Base-by-base conservation (phyloP, 345 rosid species). In the Salix suchowensis region DNA sequence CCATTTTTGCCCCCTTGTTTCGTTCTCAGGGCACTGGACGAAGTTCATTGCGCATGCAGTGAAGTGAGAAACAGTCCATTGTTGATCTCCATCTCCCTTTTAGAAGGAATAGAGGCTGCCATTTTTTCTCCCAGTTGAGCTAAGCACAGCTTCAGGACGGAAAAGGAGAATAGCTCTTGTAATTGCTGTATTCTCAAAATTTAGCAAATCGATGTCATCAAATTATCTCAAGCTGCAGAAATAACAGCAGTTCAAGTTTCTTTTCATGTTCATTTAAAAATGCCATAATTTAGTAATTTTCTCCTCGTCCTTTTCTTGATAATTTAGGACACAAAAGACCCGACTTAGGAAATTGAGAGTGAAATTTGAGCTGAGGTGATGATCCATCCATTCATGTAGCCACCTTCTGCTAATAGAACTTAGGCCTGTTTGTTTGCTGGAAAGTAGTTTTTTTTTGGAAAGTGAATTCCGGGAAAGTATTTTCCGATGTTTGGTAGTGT, bases 161-260 rank as follows among this genome's bases (percentile, higher is more conserved):
- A 36, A 30, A 62, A 32, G 32, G 48, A 58, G 69, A 58, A 65
- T 37, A 42, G 69, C 42, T 77, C 69, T 34, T 72, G 50, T 42
- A 34, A 23, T 24, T 58, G 77, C 5, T 80, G 78, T 71, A 54
- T 69, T 81, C 66, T 26, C 65, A 30, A 36, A 23, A 70, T 75
- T 30, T 66, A 70, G 72, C 28, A 58, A 58, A 10, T 58, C 71
- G 37, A 21, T 74, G 67, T 74, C 52, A 65, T 21, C 40, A 62
- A 65, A 65, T 69, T 61, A 83, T 79, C 75, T 70, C 64, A 64
- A 32, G 78, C 81, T 72, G 62, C 72, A 73, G 26, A 42, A 72
- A 72, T 70, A 67, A 58, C 76, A 54, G 23, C 37, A 44, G 36
- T 15, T 34, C 66, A 18, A 34, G 54, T 58, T 50, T 24, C 52